Conservation (phyloP, 768 basidiomycete genomes). For the Chalciporus sphaerocephalus region DNA sequence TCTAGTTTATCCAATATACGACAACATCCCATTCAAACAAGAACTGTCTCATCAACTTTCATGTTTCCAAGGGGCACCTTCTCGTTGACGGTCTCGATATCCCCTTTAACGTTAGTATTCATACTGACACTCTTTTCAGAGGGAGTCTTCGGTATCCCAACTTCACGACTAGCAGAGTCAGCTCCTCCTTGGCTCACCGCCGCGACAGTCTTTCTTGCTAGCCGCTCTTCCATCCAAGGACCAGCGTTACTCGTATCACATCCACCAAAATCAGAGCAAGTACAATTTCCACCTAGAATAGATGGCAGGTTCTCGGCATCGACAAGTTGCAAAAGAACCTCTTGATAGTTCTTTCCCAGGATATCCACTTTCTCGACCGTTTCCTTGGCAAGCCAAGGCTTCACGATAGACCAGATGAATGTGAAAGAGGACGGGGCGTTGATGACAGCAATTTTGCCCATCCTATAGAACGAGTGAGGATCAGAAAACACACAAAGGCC, state of each 20-base stretch:
- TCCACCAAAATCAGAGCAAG: slow-evolving; percentile 50
- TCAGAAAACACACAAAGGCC: not conserved
- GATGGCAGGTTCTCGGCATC: slow-evolving; percentile 61
- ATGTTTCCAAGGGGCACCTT: no score
- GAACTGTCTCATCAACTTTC: no score
- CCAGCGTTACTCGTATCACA: slow-evolving; percentile 62
- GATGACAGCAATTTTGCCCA: slow-evolving; percentile 67
- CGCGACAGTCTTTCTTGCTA: slow-evolving; percentile 21
- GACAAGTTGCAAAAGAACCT: slow-evolving; percentile 53
- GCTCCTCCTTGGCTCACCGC: not conserved
- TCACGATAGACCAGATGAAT: slow-evolving; percentile 64
- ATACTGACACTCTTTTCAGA: slow-evolving; percentile 7
- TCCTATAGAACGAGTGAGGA: slow-evolving; percentile 36
- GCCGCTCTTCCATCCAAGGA: slow-evolving; percentile 64
- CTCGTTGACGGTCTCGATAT: no score
- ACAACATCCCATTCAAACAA: no score
- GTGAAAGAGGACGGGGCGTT: slow-evolving; percentile 74
- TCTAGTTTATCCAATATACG: no score
- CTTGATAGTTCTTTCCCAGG: slow-evolving; percentile 55
- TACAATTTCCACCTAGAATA: slow-evolving; percentile 61
- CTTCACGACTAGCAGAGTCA: not conserved
- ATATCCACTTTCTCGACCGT: slow-evolving; percentile 66
- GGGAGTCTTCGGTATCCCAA: not conserved
- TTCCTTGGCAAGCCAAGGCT: slow-evolving; percentile 71
- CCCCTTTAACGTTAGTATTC: no score